Percentiles rank a stretch among this genome's conserved stretches.
These are phyloP conservation scores for Rhodotorula diobovata DNA, from an alignment of 768 basidiomycete genomes.

Conservation along the genomic window DNA sequence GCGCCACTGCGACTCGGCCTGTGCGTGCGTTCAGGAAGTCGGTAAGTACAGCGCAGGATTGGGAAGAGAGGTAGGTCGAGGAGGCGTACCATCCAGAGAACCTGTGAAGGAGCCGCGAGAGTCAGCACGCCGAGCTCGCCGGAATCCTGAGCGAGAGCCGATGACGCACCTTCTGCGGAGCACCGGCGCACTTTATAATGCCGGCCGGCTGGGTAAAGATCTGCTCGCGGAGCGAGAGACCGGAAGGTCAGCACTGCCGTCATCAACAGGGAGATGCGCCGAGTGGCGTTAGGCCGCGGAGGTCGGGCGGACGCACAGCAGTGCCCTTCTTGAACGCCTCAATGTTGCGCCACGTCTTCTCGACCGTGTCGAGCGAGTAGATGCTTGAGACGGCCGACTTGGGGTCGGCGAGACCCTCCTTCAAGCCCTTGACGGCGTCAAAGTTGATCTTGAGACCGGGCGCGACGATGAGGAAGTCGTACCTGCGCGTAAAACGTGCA, in stretches of 20 bases:
- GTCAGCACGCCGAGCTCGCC: not conserved
- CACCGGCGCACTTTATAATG: constrained; percentile 78
- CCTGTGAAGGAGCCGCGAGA: constrained; percentile 52
- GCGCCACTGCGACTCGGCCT: constrained; percentile 43
- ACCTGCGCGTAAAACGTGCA: constrained; percentile 51
- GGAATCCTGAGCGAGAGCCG: constrained; percentile 52
- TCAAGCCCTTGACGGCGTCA: constrained; percentile 66
- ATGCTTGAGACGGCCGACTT: constrained; percentile 81
- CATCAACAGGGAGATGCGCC: not conserved
- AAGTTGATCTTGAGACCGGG: constrained; percentile 84
- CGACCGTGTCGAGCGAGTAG: constrained; percentile 82
- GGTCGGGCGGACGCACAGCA: constrained; percentile 49
- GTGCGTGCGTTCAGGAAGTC: not conserved
- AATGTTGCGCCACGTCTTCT: constrained; percentile 81
- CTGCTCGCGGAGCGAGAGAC: not conserved
- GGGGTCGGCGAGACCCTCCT: constrained; percentile 70
- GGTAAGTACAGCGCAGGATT: not conserved
- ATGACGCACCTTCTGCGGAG: constrained; percentile 58
- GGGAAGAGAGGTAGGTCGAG: not conserved
- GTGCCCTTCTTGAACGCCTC: constrained; percentile 68
- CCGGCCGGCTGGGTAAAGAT: constrained; percentile 94
- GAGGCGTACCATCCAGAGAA: constrained; percentile 73
- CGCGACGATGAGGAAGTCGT: constrained; percentile 83
- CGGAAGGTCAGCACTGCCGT: not conserved
- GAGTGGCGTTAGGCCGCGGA: not conserved